Base-by-base conservation (phyloP, 305 asterid genomes). In the Nicotiana rustica region DNA sequence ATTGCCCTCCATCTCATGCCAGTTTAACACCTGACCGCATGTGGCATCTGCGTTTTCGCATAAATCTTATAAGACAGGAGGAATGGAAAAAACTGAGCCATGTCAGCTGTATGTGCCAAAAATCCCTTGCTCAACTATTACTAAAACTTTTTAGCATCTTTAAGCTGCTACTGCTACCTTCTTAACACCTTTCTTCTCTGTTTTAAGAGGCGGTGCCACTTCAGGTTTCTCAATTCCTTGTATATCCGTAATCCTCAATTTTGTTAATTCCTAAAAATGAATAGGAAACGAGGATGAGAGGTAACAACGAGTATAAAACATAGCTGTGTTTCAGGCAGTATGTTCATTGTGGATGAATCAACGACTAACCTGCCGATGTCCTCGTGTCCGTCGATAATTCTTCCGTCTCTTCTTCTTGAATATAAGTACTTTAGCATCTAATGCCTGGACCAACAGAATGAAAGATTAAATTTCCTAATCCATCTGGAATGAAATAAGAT, bases 371-470 rank as follows among this genome's bases (percentile, higher is more conserved):
- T 95, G 99, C 19, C 99, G 90, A 90, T 96, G 98, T 67, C 99
- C 98, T 47, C 87, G 91, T 14, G 88, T 93, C 88, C 98, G 92
- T 86, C 99, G 89, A 85, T 96, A 96, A 88, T 96, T 96, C 93
- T 96, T 96, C 79, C 99, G 89, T 88, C 98, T 95, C 85, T 95
- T 96, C 86, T 96, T 96, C 98, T 96, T 96, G 90, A 96, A 96
- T 86, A 96, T 90, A 84, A 96, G 88, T 85, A 96, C 99, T 85
- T 93, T 95, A 38, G 99, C 98, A 85, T 95, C 98, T 81, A 95
- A 89, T 47, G 98, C 98, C 98, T 95, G 93, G 81, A 82, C 49
- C 61, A 78, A 49, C 69, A 83, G 9, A 47, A 0, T 13, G 19
- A 47, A 38, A 71, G 8, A 21, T 21, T 13, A 21, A 71, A 19